Conservation (phyloP, 108 stramenopile genomes). For the Stephanodiscus triporus region DNA sequence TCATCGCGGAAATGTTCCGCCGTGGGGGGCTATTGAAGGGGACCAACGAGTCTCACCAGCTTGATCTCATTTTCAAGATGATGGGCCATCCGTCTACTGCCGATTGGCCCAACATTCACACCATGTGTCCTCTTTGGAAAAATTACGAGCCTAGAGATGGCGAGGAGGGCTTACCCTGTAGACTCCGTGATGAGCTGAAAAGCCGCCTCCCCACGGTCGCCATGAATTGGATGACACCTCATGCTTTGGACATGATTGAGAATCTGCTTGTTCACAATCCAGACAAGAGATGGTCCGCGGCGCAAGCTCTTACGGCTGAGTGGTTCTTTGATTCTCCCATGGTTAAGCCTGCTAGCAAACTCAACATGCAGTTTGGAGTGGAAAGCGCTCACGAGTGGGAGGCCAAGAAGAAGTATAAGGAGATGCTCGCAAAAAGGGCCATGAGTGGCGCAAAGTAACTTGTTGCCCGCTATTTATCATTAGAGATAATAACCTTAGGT, state of each 20-base stretch:
- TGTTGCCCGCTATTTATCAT: background rate
- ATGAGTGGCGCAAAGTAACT: background rate
- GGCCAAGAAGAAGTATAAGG: constrained; percentile 74
- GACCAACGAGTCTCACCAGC: constrained; percentile 69
- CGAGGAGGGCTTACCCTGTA: constrained; percentile 58
- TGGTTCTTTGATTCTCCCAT: constrained; percentile 89
- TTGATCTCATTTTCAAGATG: constrained; percentile 81
- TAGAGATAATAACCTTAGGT: background rate
- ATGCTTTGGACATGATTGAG: constrained; percentile 76
- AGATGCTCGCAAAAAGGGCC: constrained; percentile 35
- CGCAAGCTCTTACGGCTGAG: constrained; percentile 77
- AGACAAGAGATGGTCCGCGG: constrained; percentile 80
- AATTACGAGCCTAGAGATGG: constrained; percentile 67
- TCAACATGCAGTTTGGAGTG: constrained; percentile 84
- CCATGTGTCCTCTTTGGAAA: constrained; percentile 77
- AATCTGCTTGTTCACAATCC: constrained; percentile 80
- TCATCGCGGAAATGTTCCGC: constrained; percentile 95
- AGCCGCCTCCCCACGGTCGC: constrained; percentile 57
- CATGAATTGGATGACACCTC: constrained; percentile 86
- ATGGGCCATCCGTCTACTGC: constrained; percentile 76
- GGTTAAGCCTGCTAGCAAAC: constrained; percentile 73
- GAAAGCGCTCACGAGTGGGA: constrained; percentile 84
- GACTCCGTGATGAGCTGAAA: constrained; percentile 66
- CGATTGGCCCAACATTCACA: constrained; percentile 77
- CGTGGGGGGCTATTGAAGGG: constrained; percentile 78